A percentile compares a stretch with the other conserved stretches of the same genome.
These are phyloP conservation scores for Globisporangium polare DNA, from an alignment of 352 stramenopile species.

Conservation along the genomic window DNA sequence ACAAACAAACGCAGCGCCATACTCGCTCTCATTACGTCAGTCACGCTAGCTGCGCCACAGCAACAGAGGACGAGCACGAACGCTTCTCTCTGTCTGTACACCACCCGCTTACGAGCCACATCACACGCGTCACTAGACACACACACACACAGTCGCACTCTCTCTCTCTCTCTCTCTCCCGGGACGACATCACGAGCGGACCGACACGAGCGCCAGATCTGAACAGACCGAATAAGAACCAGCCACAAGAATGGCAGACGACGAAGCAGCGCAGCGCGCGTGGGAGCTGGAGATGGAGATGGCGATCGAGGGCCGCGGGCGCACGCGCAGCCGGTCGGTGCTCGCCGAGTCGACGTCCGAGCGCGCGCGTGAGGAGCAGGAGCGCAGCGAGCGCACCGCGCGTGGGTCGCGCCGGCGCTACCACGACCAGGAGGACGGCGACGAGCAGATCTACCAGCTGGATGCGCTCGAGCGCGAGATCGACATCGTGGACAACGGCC, in stretches of 20 bases:
- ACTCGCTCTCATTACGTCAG: conserved; percentile 3
- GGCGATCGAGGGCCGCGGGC: conserved; percentile 62
- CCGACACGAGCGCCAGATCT: neutral
- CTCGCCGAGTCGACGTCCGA: conserved; percentile 43
- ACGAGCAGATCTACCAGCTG: conserved; percentile 9
- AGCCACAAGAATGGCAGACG: conserved; percentile 24
- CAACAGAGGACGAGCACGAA: neutral
- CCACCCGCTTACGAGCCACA: too few species aligned
- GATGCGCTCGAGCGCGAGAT: conserved; percentile 22
- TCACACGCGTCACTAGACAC: too few species aligned
- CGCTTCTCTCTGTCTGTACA: conserved; percentile 7
- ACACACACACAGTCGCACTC: neutral
- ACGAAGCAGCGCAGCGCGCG: conserved; percentile 39
- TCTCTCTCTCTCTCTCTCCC: neutral
- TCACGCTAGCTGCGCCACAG: conserved; percentile 4
- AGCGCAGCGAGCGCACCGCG: conserved; percentile 1
- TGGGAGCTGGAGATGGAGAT: conserved; percentile 86
- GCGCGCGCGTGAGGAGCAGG: conserved; percentile 1
- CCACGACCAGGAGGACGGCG: conserved; percentile 10
- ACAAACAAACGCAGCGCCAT: neutral
- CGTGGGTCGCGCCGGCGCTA: conserved; percentile 5
- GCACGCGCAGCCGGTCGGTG: conserved; percentile 78
- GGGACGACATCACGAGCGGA: neutral
- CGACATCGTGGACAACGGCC: conserved; percentile 29
- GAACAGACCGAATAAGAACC: neutral